Percentiles rank a stretch among this genome's conserved stretches.
Conservation (phyloP, 768 basidiomycete species). For the Boletellus ananas region DNA sequence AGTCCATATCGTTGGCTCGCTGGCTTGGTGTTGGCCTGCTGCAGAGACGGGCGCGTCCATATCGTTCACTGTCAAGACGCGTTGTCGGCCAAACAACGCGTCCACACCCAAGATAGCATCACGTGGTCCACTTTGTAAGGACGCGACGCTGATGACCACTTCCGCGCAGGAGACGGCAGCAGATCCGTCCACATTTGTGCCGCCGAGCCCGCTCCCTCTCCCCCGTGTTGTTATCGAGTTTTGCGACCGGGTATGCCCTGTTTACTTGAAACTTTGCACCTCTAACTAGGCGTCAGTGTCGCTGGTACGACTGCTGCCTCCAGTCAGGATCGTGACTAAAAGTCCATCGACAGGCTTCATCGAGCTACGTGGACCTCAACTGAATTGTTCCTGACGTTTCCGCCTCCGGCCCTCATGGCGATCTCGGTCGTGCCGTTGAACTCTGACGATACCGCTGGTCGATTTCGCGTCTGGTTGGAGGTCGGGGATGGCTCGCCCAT, state of each 20-base stretch:
- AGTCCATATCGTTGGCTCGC: slow-evolving; percentile 46
- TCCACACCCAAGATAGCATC: slow-evolving; percentile 34
- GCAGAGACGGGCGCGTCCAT: slow-evolving; percentile 5
- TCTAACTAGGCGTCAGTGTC: slow-evolving; percentile 49
- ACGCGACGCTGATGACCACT: slow-evolving; percentile 18
- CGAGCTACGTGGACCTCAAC: slow-evolving; percentile 93
- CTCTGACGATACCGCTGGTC: slow-evolving; percentile 78
- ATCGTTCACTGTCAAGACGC: slow-evolving; percentile 14
- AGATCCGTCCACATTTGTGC: slow-evolving; percentile 53
- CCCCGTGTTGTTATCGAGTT: slow-evolving; percentile 84
- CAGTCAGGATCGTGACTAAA: not conserved
- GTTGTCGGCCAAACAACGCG: slow-evolving; percentile 47
- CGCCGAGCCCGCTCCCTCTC: slow-evolving; percentile 43
- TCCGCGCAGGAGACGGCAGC: slow-evolving; percentile 21
- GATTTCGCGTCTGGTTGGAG: slow-evolving; percentile 88
- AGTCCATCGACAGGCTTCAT: slow-evolving; percentile 61
- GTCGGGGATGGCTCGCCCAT: slow-evolving; percentile 32
- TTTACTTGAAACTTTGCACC: not conserved
- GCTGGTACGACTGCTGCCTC: slow-evolving; percentile 54
- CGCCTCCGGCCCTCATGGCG: slow-evolving; percentile 63
- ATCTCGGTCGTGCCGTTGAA: slow-evolving; percentile 74
- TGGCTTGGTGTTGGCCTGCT: not conserved
- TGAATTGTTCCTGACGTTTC: slow-evolving; percentile 88
- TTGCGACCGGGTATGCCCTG: slow-evolving; percentile 72
- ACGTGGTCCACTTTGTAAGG: slow-evolving; percentile 24